Evolutionary conservation across 495 filamentous ascomycete species (phyloP).

Genomic region (Aspergillus leporis): DNA sequence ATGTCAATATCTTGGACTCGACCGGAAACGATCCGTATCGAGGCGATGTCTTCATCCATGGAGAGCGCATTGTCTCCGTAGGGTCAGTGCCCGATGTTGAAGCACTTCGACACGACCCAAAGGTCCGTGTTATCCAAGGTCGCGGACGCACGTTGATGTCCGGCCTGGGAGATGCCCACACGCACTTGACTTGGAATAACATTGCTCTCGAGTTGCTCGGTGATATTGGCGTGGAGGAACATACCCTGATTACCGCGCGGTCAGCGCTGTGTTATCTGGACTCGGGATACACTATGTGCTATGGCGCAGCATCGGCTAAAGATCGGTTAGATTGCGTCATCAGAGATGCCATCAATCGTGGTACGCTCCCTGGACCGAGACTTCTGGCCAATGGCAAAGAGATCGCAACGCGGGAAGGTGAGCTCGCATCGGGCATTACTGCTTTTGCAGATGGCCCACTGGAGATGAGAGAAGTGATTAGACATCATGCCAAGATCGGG

Average conservation of each 20-base stretch:
- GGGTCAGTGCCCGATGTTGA: constrained; percentile 40
- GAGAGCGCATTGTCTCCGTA: constrained; percentile 41
- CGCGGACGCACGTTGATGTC: constrained; percentile 48
- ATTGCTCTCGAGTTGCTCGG: constrained; percentile 39
- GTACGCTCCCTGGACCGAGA: constrained; percentile 53
- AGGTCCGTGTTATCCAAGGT: constrained; percentile 40
- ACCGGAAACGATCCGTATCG: constrained; percentile 45
- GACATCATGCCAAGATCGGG: constrained; percentile 44
- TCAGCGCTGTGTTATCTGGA: constrained; percentile 47
- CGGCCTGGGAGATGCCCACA: constrained; percentile 51
- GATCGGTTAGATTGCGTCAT: constrained; percentile 50
- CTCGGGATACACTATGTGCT: constrained; percentile 51
- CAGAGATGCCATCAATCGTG: constrained; percentile 55
- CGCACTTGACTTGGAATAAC: constrained; percentile 53
- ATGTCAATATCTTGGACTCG: constrained; percentile 53
- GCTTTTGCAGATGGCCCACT: constrained; percentile 47
- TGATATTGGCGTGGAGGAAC: constrained; percentile 47
- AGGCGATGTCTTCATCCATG: constrained; percentile 49
- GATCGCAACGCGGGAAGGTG: constrained; percentile 46
- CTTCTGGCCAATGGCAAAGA: constrained; percentile 52
- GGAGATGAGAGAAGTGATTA: constrained; percentile 48
- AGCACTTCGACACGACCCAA: constrained; percentile 30
- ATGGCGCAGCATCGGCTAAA: constrained; percentile 52
- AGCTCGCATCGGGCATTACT: constrained; percentile 48
- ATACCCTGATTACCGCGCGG: constrained; percentile 45